phyloP scores from a whole-genome alignment of 345 rosid genomes.

The Salix suchowensis region DNA sequence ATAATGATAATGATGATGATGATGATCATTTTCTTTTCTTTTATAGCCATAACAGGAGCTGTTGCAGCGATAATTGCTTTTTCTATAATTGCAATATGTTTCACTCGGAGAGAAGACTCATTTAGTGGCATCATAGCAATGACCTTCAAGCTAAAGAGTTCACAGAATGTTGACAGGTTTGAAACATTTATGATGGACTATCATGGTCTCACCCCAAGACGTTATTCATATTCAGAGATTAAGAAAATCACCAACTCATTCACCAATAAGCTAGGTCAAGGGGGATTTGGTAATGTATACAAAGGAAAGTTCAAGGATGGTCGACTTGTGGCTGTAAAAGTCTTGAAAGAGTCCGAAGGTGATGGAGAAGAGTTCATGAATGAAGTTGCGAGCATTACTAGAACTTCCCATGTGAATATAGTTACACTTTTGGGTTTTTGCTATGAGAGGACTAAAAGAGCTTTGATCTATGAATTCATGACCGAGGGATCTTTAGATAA shows the following conservation, averaged over 20 bases:
- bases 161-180: neutral
- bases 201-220: conserved; percentile 8
- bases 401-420: too few species aligned
- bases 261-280: conserved; percentile 19
- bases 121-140: too few species aligned
- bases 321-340: conserved; percentile 27
- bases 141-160: neutral
- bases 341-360: conserved; percentile 7
- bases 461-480: too few species aligned
- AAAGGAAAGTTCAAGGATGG: conserved; percentile 23
- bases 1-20: neutral
- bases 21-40: neutral
- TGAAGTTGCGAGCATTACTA: too few species aligned
- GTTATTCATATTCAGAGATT: conserved; percentile 14
- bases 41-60: neutral
- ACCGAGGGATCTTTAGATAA: too few species aligned
- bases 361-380: conserved; percentile 40
- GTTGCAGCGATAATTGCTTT: neutral
- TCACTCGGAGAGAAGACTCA: too few species aligned
- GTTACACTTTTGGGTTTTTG: too few species aligned
- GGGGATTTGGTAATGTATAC: conserved; percentile 31
- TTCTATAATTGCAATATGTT: too few species aligned
- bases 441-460: too few species aligned
- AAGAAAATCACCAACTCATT: conserved; percentile 30
- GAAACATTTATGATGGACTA: conserved; percentile 11